These are phyloP conservation scores for Colletotrichum echinochloae DNA, from an alignment of 2,329 filamentous ascomycete species.

Conservation along the genomic window DNA sequence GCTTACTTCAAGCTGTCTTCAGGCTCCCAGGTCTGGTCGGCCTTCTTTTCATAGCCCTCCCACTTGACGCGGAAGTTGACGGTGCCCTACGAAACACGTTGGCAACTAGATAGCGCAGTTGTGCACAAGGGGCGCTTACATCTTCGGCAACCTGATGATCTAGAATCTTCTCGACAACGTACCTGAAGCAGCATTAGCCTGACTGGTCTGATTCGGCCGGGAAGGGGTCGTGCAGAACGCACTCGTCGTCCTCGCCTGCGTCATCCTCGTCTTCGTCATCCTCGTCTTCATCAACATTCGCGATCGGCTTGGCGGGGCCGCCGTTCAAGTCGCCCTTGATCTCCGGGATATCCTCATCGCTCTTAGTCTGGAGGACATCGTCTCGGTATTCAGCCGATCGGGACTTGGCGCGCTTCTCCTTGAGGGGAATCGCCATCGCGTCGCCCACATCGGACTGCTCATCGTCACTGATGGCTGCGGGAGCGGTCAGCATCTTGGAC, in stretches of 20 bases:
- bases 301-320: conserved; percentile 41
- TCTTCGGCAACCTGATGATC: conserved; percentile 71
- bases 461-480: conserved; percentile 53
- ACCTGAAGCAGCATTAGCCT: conserved; percentile 60
- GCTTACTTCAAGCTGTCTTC: conserved; percentile 74
- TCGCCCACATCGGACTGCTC: conserved; percentile 48
- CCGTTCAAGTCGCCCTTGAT: conserved; percentile 31
- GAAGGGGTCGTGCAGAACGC: conserved; percentile 7
- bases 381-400: conserved; percentile 25
- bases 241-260: conserved; percentile 55
- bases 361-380: conserved; percentile 26
- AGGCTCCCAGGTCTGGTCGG: conserved; percentile 83
- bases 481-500: conserved; percentile 18
- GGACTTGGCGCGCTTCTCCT: conserved; percentile 28
- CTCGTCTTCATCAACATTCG: conserved; percentile 46
- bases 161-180: conserved; percentile 79
- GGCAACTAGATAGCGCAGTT: conserved; percentile 4
- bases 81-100: conserved; percentile 53
- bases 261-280: conserved; percentile 54
- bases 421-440: conserved; percentile 27
- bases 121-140: conserved; percentile 51
- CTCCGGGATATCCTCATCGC: conserved; percentile 17
- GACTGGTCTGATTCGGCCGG: neutral
- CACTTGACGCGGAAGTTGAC: conserved; percentile 81
- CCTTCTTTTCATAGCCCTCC: conserved; percentile 79